A percentile compares a stretch with the other conserved stretches of the same genome.
Conservation (phyloP, 805 yeast species). For the Saturnispora diversa region DNA sequence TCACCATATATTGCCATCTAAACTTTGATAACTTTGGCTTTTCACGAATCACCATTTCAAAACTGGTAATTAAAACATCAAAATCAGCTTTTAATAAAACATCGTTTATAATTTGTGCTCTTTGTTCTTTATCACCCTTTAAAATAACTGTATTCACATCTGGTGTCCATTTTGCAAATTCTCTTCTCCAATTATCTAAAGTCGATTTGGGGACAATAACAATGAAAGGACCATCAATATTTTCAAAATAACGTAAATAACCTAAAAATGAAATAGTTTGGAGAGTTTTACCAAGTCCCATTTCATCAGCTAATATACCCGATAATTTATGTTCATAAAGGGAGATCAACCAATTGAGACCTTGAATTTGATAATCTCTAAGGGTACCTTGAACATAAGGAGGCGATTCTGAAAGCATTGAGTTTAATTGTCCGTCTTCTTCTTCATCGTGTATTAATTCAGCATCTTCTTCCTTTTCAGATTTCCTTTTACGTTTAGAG, state of each 20-base stretch:
- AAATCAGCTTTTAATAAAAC: conserved; percentile 52
- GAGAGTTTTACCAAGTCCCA: conserved; percentile 78
- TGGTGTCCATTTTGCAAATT: conserved; percentile 72
- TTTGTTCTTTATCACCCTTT: conserved; percentile 67
- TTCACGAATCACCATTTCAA: conserved; percentile 71
- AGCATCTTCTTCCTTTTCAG: conserved; percentile 94
- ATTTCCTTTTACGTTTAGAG: conserved; percentile 60
- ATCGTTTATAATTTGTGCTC: conserved; percentile 45
- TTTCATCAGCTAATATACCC: conserved; percentile 78
- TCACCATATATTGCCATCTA: conserved; percentile 67
- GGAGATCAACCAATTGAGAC: conserved; percentile 70
- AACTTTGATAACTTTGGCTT: conserved; percentile 59
- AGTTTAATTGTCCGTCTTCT: conserved; percentile 54
- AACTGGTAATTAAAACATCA: conserved; percentile 65
- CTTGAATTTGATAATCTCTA: conserved; percentile 73
- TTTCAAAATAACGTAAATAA: conserved; percentile 53
- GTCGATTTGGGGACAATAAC: conserved; percentile 77
- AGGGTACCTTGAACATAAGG: conserved; percentile 49
- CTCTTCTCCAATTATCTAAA: conserved; percentile 73
- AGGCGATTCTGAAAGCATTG: conserved; percentile 71
- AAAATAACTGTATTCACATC: conserved; percentile 62
- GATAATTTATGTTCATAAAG: conserved; percentile 59
- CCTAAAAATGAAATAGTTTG: conserved; percentile 75
- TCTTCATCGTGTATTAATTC: conserved; percentile 82
- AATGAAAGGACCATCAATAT: conserved; percentile 62